A percentile compares a stretch with the other conserved stretches of the same genome.
These are phyloP conservation scores for Andrographis paniculata DNA, from an alignment of 305 asterid genomes.

Conservation along the genomic window DNA sequence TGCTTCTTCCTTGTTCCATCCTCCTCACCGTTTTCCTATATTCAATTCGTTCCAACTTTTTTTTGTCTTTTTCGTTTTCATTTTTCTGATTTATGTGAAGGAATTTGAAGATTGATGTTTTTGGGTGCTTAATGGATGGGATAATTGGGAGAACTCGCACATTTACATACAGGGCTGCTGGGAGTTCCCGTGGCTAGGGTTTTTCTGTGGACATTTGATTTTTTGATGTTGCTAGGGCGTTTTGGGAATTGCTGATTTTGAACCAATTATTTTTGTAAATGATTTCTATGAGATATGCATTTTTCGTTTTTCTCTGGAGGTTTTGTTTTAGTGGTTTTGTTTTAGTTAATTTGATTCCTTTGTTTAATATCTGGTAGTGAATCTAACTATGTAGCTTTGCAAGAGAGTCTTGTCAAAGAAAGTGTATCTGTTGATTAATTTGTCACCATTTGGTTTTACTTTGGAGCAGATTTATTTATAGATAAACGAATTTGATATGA, in stretches of 20 bases:
- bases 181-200: conserved; percentile 24
- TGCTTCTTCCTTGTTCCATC: background rate
- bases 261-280: too few relatives aligned
- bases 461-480: background rate
- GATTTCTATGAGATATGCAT: too few relatives aligned
- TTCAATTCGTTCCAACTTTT: too few relatives aligned
- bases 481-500: background rate
- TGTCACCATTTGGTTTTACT: too few relatives aligned
- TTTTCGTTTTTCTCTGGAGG: too few relatives aligned
- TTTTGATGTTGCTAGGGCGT: background rate
- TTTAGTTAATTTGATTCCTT: background rate
- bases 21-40: too few relatives aligned
- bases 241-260: background rate
- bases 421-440: background rate
- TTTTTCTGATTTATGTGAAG: conserved; percentile 2
- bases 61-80: background rate
- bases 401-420: background rate
- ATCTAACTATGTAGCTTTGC: background rate
- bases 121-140: background rate
- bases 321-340: too few relatives aligned
- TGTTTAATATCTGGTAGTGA: background rate
- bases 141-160: background rate
- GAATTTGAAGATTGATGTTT: conserved; percentile 8
- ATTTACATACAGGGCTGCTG: background rate
- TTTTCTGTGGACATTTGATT: conserved; percentile 18